Evolutionary conservation across 1,139 yeast genomes (phyloP).

Genomic region (Hanseniaspora uvarum): DNA sequence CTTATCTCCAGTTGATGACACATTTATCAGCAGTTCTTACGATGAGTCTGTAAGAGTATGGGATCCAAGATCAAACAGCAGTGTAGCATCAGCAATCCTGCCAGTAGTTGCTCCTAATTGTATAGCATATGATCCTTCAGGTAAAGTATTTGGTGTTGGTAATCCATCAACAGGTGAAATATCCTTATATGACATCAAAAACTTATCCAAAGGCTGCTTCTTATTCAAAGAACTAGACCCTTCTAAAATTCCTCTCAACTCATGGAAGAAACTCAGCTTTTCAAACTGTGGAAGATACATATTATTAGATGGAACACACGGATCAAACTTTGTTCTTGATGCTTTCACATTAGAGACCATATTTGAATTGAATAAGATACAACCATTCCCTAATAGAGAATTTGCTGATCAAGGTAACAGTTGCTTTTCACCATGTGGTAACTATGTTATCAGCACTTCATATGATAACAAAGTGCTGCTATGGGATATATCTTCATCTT

Average conservation of each 20-base stretch:
- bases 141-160: conserved; percentile 68
- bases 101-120: conserved; percentile 48
- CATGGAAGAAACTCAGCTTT: conserved; percentile 66
- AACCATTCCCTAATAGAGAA: conserved; percentile 35
- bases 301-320: conserved; percentile 48
- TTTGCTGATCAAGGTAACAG: conserved; percentile 53
- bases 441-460: conserved; percentile 56
- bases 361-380: conserved; percentile 42
- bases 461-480: conserved; percentile 44
- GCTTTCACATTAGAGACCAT: conserved; percentile 57
- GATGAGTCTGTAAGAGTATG: conserved; percentile 79
- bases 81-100: conserved; percentile 53
- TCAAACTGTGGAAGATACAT: conserved; percentile 70
- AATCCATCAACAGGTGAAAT: conserved; percentile 40
- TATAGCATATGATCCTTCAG: conserved; percentile 72
- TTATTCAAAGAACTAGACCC: conserved; percentile 35
- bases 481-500: conserved; percentile 47
- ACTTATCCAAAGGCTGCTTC: conserved; percentile 50
- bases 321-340: conserved; percentile 54
- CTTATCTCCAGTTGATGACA: conserved; percentile 62
- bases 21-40: conserved; percentile 55
- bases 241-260: conserved; percentile 28
- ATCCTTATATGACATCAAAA: conserved; percentile 51
- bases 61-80: conserved; percentile 53
- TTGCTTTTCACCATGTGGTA: conserved; percentile 74